Evolutionary conservation across 2,329 filamentous ascomycete species (phyloP).

Genomic region (Pseudonectria foliicola): DNA sequence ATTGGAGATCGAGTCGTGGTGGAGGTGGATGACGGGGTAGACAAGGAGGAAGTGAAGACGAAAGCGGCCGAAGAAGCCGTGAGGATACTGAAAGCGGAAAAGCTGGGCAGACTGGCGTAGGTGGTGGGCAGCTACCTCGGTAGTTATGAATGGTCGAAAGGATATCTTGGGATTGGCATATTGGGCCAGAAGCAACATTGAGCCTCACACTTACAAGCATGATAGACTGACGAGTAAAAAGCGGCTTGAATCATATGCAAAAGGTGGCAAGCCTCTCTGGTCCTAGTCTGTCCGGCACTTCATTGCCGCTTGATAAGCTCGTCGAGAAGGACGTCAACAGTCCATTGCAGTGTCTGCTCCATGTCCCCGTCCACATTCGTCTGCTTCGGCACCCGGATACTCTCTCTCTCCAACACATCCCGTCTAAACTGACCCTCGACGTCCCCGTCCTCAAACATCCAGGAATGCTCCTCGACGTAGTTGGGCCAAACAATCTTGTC

Average conservation of each 20-base stretch:
- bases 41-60: constrained; percentile 45
- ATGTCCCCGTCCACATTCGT: constrained; percentile 48
- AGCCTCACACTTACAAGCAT: not conserved
- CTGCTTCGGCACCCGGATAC: constrained; percentile 42
- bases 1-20: constrained; percentile 42
- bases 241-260: not conserved
- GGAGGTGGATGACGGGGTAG: constrained; percentile 38
- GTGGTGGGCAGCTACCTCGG: too few relatives aligned
- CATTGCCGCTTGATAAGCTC: constrained; percentile 24
- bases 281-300: too few relatives aligned
- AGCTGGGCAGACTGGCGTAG: not conserved
- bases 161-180: too few relatives aligned
- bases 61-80: constrained; percentile 49
- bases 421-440: constrained; percentile 52
- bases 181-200: too few relatives aligned
- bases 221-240: constrained; percentile 1
- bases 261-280: not conserved
- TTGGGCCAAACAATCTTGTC: constrained; percentile 95
- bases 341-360: constrained; percentile 59
- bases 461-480: constrained; percentile 74
- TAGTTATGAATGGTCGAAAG: too few relatives aligned
- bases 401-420: constrained; percentile 35
- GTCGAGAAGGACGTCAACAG: constrained; percentile 53
- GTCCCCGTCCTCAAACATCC: constrained; percentile 66
- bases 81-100: constrained; percentile 22